Evolutionary conservation across 371 early-diverging fungal genomes (phyloP), one percentile per base, ranked within the genome.

Genomic region (Mucor velutinosus): DNA sequence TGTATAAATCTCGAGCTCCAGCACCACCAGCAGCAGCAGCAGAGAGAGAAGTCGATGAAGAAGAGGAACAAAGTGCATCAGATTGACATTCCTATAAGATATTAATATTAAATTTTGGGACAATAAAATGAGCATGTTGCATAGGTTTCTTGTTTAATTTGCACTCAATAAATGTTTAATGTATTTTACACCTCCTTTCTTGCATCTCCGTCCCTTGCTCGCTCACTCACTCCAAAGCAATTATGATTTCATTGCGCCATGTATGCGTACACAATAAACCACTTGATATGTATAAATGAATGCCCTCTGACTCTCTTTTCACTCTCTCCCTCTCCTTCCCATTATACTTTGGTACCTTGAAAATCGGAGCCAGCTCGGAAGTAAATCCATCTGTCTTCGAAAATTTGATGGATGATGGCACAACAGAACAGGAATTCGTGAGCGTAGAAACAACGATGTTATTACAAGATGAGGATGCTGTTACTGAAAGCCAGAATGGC

Each of bases 321-420:
- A n/a, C 32, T 8, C n/a, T 25, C 21, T 25, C 30, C 17, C 56
- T 15, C 14, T 7, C 29, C 32, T 29, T 14, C 12, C 32, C 15
- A 29, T 55, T 29, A 27, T 3, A 29, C 14, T 30, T 49, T 49
- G 30, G 30, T 63, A 63, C 63, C 63, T 63, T 63, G 53, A 25
- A 19, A 61, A 49, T 63, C 64, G 64, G 64, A 63, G 64, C 64
- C 33, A 63, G 17, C 64, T 63, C 64, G 64, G 64, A 63, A 14
- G 55, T 39, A 15, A n/a, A n/a, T 6, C n/a, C 25, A 7, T 39
- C 55, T 21, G 23, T 25, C 12, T 63, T 56, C 64, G 64, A 63
- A 63, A 58, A 58, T 57, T 63, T 39, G 59, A 57, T 61, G 19
- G 59, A 62, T 66, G 58, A 15, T 43, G 25, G 55, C 6, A 60